Base-by-base conservation (phyloP, 2,329 filamentous ascomycete genomes). In the Ophiocordyceps camponoti-rufipedis region DNA sequence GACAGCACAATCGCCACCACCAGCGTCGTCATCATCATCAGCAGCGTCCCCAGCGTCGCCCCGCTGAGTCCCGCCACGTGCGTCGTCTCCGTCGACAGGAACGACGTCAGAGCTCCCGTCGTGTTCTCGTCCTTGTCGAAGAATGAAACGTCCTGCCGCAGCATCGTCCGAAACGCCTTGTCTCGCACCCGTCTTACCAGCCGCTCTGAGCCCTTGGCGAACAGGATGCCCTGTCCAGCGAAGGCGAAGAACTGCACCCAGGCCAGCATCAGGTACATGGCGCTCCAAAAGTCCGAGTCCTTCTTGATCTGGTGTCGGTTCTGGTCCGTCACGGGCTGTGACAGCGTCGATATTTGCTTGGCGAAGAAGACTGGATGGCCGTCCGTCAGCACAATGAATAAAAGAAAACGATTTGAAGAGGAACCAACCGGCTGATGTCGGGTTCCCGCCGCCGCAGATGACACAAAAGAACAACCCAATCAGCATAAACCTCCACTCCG, bases 211-310 rank as follows among this genome's bases (percentile, higher is more conserved):
- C 85, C 88, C 55, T 78, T 79, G 16, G 86, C 88, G 53, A 18
- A 52, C 29, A 78, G 57, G 46, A 68, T 68, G 31, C 62, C 50
- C 61, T 67, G 46, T 55, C 61, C 43, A 52, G 72, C 61, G 54
- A 82, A 86, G 6, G 80, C 70, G 45, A 88, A 59, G 48, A 93
- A 75, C 56, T 83, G 75, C 10, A 82, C 76, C 45, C 86, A 62
- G 3, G 78, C 87, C 46, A 95, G 70, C 73, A 94, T 87, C 51
- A 88, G 71, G 61, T 82, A 94, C 86, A 94, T 94, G 54, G 79
- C 66, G 47, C 78, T 80, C 86, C 86, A 95, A 60, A 94, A 94
- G 56, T 86, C 77, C 18, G 82, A 79, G 48, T 89, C 74, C 16
- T 71, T 67, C 51, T 80, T 75, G 45, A 93, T 70, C 45, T 76